phyloP scores from a whole-genome alignment of 306 rosid genomes.

The Cucumis hystrix region DNA sequence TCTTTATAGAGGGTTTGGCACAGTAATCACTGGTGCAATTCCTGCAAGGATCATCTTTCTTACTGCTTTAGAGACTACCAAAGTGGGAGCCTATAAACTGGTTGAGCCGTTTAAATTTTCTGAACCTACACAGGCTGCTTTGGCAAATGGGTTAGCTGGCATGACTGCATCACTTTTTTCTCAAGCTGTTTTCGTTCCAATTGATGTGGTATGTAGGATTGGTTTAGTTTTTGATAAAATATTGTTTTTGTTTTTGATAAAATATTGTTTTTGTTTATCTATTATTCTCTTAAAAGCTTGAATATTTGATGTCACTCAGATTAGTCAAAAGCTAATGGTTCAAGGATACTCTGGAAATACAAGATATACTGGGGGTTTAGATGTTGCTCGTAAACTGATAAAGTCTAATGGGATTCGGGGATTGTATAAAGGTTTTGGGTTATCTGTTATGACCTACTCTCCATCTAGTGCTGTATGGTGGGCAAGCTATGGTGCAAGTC shows the following conservation, averaged over 20 bases:
- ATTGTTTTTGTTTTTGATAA: background rate
- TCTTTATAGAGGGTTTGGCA: constrained; percentile 74
- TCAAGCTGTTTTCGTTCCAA: constrained; percentile 78
- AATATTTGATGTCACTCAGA: constrained; percentile 22
- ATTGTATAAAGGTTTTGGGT: constrained; percentile 79
- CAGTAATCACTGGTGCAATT: constrained; percentile 70
- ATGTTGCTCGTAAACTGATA: constrained; percentile 62
- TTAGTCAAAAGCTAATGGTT: constrained; percentile 90
- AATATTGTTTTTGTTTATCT: constrained; percentile 3
- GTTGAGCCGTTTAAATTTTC: constrained; percentile 59
- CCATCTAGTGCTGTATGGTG: constrained; percentile 98
- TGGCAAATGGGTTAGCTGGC: constrained; percentile 87
- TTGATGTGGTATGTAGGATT: constrained; percentile 61
- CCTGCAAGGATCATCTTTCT: constrained; percentile 81
- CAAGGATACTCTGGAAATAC: constrained; percentile 85
- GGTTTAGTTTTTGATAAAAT: background rate
- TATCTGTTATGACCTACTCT: constrained; percentile 79
- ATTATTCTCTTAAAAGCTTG: background rate
- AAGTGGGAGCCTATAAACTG: constrained; percentile 54
- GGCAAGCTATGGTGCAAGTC: constrained; percentile 93
- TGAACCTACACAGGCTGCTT: constrained; percentile 66
- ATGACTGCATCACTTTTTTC: constrained; percentile 62
- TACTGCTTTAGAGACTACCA: constrained; percentile 69
- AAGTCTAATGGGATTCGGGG: constrained; percentile 62
- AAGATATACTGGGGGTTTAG: constrained; percentile 71